phyloP scores from a whole-genome alignment of 148 eudicot genomes.

The Vaccinium myrtillus region DNA sequence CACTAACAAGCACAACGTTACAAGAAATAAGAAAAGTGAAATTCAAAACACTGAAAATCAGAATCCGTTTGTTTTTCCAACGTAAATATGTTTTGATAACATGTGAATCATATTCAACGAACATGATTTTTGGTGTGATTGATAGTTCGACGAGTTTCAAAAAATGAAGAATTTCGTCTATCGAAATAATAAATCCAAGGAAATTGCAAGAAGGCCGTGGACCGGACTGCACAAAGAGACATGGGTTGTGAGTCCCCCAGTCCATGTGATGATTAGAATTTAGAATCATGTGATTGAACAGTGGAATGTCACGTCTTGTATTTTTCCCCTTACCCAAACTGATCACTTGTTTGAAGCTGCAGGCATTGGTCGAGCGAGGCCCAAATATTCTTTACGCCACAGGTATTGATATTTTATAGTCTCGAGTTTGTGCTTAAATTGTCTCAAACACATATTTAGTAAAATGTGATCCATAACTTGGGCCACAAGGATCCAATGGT shows the following conservation, averaged over 20 bases:
- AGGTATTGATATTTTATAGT: too few relatives aligned
- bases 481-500: too few relatives aligned
- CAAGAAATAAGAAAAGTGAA: not conserved
- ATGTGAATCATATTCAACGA: not conserved
- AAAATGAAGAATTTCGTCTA: too few relatives aligned
- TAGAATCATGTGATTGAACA: not conserved
- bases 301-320: not conserved
- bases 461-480: too few relatives aligned
- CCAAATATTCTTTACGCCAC: not conserved
- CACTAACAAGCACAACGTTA: too few relatives aligned
- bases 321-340: not conserved
- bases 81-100: not conserved
- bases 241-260: not conserved
- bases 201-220: not conserved
- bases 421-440: too few relatives aligned
- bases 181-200: not conserved
- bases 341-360: not conserved
- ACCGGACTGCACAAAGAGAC: not conserved
- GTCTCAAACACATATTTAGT: too few relatives aligned
- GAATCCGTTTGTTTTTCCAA: not conserved
- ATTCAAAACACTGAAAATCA: not conserved
- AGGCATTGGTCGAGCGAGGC: not conserved
- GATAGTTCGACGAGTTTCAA: not conserved
- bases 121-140: not conserved
- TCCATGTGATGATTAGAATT: not conserved